These are phyloP conservation scores for Sporisorium graminicola DNA, from an alignment of 1,284 basidiomycete species.

Conservation along the genomic window DNA sequence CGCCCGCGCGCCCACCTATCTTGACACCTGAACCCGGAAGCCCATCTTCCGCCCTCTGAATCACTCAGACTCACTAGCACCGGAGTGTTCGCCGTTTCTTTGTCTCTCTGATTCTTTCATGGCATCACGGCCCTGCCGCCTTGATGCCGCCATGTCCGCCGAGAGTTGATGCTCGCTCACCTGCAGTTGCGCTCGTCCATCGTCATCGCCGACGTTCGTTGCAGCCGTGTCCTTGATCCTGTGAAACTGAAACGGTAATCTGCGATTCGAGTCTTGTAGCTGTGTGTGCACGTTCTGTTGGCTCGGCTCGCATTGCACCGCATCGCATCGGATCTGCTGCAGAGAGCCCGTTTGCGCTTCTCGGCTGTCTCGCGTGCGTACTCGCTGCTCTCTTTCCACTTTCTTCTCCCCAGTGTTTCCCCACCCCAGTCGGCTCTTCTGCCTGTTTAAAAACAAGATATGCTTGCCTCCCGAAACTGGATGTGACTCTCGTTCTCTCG, in stretches of 20 bases:
- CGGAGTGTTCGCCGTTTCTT: neutral
- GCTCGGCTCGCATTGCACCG: no score
- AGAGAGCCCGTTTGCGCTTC: no score
- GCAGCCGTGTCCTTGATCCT: no score
- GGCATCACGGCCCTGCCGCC: neutral
- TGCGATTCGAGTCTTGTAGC: neutral
- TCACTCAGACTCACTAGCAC: neutral
- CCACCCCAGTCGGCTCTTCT: neutral
- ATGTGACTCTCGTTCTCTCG: no score
- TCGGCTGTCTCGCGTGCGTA: no score
- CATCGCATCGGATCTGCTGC: no score
- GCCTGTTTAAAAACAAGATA: no score
- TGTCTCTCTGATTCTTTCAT: neutral
- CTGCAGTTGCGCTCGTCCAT: no score
- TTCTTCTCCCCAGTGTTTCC: no score
- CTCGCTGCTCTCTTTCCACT: no score
- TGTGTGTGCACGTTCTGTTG: neutral
- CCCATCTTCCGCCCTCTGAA: neutral
- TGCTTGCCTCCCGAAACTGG: no score
- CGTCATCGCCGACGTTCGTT: neutral
- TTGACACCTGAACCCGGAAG: slow-evolving; percentile 1
- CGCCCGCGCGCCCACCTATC: no score
- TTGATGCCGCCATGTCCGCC: neutral
- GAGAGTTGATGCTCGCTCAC: neutral
- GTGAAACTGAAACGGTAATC: neutral